Evolutionary conservation across 108 stramenopile species (phyloP), one percentile per base, ranked within the genome.

Genomic region (Discostella pseudostelligera): DNA sequence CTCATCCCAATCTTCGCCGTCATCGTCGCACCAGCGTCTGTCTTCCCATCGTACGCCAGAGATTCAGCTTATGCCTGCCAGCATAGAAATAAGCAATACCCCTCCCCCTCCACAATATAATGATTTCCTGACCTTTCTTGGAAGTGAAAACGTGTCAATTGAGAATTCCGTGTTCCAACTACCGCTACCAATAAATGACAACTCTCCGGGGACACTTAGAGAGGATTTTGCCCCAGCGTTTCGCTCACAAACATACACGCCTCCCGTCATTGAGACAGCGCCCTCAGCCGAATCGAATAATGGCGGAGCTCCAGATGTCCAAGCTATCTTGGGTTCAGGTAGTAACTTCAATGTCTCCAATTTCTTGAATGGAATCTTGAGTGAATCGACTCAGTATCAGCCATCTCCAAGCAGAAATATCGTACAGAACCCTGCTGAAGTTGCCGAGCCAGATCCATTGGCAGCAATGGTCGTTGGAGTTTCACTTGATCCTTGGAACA

Each of bases 401-500:
- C 35, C 32, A 36, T 9, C 55, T 19, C n/a, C 55, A 25, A 36
- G 29, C 14, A 39, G 35, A 39, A 37, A 65, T 11, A 22, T 56
- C 55, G 36, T 47, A 39, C 50, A 50, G 24, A 29, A 62, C 10
- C 19, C 50, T 36, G 39, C 24, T 53, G 50, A 50, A 5, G 39
- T 24, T 26, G 21, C 50, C 32, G 63, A 65, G 40, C 25, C 63
- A 21, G 50, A 40, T 65, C 63, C 51, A 49, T 65, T 65, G 7
- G 32, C 47, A 55, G 16, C 72, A 12, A 65, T 58, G 20, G 20
- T 57, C 22, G 37, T 39, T 14, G 63, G 50, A 9, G 75, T 76
- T 11, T 44, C 75, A 35, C 68, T 76, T 43, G 75, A 76, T 76
- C 75, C 75, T 39, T 76, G 75, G 75, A 76, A 65, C 39, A 28